Percentiles rank a stretch among this genome's conserved stretches.
Conservation (phyloP, 1,284 basidiomycete species). For the Sparassis latifolia region DNA sequence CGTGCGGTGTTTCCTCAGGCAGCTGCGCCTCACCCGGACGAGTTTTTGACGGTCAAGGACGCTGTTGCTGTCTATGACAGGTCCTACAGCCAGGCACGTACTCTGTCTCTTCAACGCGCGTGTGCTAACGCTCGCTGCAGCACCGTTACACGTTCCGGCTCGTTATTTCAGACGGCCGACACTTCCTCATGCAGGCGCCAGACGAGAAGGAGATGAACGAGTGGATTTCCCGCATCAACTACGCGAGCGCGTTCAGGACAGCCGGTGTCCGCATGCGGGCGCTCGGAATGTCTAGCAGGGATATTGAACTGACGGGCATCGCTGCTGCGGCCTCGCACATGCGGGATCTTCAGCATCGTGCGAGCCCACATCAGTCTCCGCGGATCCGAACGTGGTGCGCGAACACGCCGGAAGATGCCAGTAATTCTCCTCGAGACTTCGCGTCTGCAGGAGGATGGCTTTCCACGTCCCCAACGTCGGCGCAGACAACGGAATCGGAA, state of each 20-base stretch:
- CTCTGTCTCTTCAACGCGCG: background rate
- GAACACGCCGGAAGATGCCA: slow-evolving; percentile 17
- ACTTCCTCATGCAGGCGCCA: slow-evolving; percentile 75
- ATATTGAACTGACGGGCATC: slow-evolving; percentile 72
- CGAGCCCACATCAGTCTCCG: slow-evolving; percentile 22
- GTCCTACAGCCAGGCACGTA: slow-evolving; percentile 65
- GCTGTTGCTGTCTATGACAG: slow-evolving; percentile 77
- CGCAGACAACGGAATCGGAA: slow-evolving; percentile 18
- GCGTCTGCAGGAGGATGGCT: slow-evolving; percentile 3
- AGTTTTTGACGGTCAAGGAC: slow-evolving; percentile 76
- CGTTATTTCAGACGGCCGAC: slow-evolving; percentile 68
- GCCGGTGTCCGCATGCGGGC: slow-evolving; percentile 82
- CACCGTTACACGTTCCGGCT: slow-evolving; percentile 68
- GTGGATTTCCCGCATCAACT: slow-evolving; percentile 94
- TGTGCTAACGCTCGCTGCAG: slow-evolving; percentile 8
- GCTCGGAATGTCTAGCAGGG: slow-evolving; percentile 58
- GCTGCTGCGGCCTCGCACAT: slow-evolving; percentile 81
- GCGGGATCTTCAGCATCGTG: slow-evolving; percentile 48
- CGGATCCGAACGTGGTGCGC: slow-evolving; percentile 41
- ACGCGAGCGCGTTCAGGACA: slow-evolving; percentile 88
- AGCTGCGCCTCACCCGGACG: slow-evolving; percentile 78
- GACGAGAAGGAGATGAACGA: slow-evolving; percentile 78
- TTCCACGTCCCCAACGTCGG: slow-evolving; percentile 5
- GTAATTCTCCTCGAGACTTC: slow-evolving; percentile 7
- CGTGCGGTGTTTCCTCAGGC: slow-evolving; percentile 43